phyloP scores from a whole-genome alignment of 78 protist genomes.

The Pigoraptor vietnamica region DNA sequence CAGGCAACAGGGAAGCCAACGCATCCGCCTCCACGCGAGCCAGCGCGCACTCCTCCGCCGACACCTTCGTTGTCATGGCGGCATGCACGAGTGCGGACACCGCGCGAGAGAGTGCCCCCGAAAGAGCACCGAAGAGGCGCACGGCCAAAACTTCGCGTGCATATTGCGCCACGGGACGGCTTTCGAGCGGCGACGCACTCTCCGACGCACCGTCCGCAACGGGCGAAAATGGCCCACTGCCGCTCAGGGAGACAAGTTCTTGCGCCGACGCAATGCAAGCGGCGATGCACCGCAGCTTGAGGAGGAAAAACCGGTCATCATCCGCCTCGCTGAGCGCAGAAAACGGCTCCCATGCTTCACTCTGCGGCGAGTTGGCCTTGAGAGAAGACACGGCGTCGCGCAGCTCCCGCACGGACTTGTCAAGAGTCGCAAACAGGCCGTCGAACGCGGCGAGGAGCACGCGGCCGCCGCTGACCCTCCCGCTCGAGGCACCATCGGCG shows the following conservation, averaged over 20 bases:
- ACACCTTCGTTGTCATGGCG: too few species aligned
- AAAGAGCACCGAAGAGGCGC: too few species aligned
- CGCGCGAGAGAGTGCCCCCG: neutral
- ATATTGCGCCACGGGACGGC: too few species aligned
- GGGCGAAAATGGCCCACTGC: too few species aligned
- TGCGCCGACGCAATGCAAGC: neutral
- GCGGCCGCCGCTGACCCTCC: neutral
- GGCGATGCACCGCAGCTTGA: neutral
- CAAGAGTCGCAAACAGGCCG: neutral
- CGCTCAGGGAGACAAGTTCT: neutral
- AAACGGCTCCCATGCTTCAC: too few species aligned
- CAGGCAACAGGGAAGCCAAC: neutral
- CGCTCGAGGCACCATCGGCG: neutral
- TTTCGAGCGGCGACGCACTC: too few species aligned
- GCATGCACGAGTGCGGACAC: neutral
- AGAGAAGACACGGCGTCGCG: neutral
- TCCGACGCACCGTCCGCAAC: too few species aligned
- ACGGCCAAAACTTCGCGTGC: too few species aligned
- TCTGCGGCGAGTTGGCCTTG: too few species aligned
- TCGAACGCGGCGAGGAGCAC: neutral
- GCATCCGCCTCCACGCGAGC: too few species aligned
- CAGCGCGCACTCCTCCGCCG: too few species aligned
- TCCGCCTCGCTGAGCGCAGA: too few species aligned
- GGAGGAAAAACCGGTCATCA: neutral
- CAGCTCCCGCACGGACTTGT: neutral